Base-by-base conservation (phyloP, 164 flowering plant genomes). In the Macadamia integrifolia region DNA sequence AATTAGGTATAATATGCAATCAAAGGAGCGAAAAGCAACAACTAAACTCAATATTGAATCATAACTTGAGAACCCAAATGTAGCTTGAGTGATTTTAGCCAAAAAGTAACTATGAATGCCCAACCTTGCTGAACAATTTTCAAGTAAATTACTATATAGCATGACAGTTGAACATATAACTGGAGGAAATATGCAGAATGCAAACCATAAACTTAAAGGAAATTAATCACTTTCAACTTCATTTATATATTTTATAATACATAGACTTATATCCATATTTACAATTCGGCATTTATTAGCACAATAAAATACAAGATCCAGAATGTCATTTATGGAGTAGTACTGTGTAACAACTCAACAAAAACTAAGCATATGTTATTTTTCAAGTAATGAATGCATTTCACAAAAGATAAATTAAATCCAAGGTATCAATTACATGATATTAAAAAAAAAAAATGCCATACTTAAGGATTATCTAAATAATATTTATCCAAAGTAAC, bases 261-360 rank as follows among this genome's bases (percentile, higher is more conserved):
- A 73, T 65, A 32, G 48, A 49, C 79, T 59, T 55, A 80, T 63
- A 46, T 58, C 60, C 14, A 62, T 14, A 60, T 71, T 72, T 55
- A 80, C 73, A 62, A 49, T 60, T 44, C 78, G 80, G 72, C 90
- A 88, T 75, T 78, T 88, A 75, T 67, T 74, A 48, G 86, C 79
- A 77, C 89, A 85, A 74, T 83, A 84, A 60, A 74, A 76, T 61
- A 87, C 80, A 72, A 87, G 80, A 66, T 88, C 86, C 66, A 88
- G 66, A 73, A 84, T 76, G 48, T 87, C 91, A 49, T 70, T 65
- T 59, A 63, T 65, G 62, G 65, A 44, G 48, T 69, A 70, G 60
- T 71, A 76, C 69, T 23, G 23, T 23, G 29, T 14, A 61, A 73
- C 82, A 53, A 70, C 84, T 96, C 91, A 85, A 60, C 53, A 72